Evolutionary conservation across 495 filamentous ascomycete genomes (phyloP), one percentile per base, ranked within the genome.

Genomic region (Aspergillus baeticus): DNA sequence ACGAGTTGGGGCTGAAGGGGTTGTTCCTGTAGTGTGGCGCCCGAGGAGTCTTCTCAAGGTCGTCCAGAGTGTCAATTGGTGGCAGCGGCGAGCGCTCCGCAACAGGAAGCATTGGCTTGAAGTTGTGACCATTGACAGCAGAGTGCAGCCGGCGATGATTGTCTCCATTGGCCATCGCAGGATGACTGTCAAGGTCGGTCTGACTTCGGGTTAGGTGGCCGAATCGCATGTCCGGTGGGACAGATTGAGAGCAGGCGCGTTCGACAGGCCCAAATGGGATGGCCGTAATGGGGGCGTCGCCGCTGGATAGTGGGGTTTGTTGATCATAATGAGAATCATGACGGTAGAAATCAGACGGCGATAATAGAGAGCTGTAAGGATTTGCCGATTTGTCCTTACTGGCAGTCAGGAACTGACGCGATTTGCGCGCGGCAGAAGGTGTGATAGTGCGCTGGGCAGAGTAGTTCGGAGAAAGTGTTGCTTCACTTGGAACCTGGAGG

Each of bases 171-270:
- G 80, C 84, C 1, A n/a, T 85, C 29, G 57, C 55, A 20, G 61
- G 55, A 69, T 79, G 69, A 71, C 77, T 43, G 71, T 86, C 69
- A 66, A 81, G 61, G 75, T 68, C 69, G n/a, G 23, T 13, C 10
- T 52, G 20, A 21, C 50, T 41, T 57, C 47, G 41, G 18, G 47
- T 26, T 39, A 46, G 6, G 26, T 64, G 60, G 1, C 77, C 77
- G 37, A 62, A 84, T 15, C 80, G 79, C 91, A 98, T 96, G 69
- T 96, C 84, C 5, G 94, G 93, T 18, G 94, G 94, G 0, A 96
- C 94, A 1, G 92, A 96, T 62, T 96, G 90, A 5, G 90, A 92
- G 10, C 72, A 71, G 49, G 89, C 84, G 2, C 94, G 85, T 6
- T 83, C 78, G 41, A 93, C 75, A 2, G 87, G 87, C 0, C 85